Conservation (phyloP, 495 filamentous ascomycete species). For the Umbilicaria muhlenbergii region DNA sequence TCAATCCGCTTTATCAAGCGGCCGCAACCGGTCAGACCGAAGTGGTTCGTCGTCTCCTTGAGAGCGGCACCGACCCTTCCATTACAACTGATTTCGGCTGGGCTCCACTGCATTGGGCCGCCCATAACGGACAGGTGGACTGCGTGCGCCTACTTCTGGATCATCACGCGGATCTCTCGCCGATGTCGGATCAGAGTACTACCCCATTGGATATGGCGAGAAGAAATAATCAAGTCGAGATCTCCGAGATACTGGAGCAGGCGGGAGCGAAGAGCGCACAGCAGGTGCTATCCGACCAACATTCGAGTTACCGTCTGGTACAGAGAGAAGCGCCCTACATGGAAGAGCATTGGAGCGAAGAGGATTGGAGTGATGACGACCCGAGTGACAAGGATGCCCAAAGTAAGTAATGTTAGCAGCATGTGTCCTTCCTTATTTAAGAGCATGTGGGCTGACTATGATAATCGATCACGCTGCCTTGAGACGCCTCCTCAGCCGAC, state of each 20-base stretch:
- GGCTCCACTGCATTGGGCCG: slow-evolving; percentile 7
- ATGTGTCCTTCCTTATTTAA: no score
- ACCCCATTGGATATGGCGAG: slow-evolving; percentile 3
- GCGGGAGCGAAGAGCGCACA: not conserved
- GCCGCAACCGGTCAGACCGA: slow-evolving; percentile 2
- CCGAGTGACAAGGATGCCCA: no score
- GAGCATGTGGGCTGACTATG: no score
- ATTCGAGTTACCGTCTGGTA: no score
- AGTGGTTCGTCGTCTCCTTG: slow-evolving; percentile 8
- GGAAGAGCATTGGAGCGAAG: no score
- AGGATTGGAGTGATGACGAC: no score
- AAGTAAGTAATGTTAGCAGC: no score
- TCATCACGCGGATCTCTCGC: slow-evolving; percentile 52
- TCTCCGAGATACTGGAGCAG: not conserved
- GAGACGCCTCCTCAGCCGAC: no score
- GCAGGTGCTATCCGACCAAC: no score
- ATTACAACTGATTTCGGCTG: slow-evolving; percentile 6
- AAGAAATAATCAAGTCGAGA: not conserved
- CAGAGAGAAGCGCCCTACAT: no score
- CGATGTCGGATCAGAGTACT: slow-evolving; percentile 1
- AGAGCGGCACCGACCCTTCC: slow-evolving; percentile 12
- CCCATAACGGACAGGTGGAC: slow-evolving; percentile 3
- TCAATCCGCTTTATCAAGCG: slow-evolving; percentile 8
- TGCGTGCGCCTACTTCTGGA: slow-evolving; percentile 42
- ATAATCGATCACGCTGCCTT: no score